Percentiles rank a stretch among this genome's conserved stretches.
These are phyloP conservation scores for Corymbia citriodora DNA, from an alignment of 441 rosid genomes.

Conservation along the genomic window DNA sequence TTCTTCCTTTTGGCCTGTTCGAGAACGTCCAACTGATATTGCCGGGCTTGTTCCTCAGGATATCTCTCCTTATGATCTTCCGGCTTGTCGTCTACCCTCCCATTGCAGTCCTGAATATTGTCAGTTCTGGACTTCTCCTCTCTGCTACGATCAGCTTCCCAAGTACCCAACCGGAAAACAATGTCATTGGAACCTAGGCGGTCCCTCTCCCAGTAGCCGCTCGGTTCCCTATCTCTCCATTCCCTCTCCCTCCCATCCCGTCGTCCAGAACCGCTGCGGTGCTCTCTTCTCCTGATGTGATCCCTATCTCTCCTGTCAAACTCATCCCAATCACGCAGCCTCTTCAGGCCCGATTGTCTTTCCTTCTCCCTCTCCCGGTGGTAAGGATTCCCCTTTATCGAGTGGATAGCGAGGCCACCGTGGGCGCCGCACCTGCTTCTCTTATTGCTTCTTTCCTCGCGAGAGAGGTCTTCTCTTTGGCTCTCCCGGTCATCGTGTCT, in stretches of 20 bases:
- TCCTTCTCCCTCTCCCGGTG: constrained; percentile 46
- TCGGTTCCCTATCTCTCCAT: constrained; percentile 62
- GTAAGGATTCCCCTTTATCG: constrained; percentile 37
- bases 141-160: constrained; percentile 72
- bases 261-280: constrained; percentile 33
- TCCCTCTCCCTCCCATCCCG: constrained; percentile 59
- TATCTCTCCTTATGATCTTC: constrained; percentile 67
- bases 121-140: constrained; percentile 45
- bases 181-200: constrained; percentile 61
- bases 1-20: constrained; percentile 93
- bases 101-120: constrained; percentile 37
- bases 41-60: constrained; percentile 87
- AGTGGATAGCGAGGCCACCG: constrained; percentile 25
- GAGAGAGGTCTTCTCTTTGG: constrained; percentile 28
- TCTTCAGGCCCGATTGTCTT: constrained; percentile 47
- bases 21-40: constrained; percentile 95
- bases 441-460: constrained; percentile 48
- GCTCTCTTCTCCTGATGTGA: constrained; percentile 53
- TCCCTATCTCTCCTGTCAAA: constrained; percentile 53
- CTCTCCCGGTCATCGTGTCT: constrained; percentile 22
- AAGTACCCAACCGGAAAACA: constrained; percentile 68
- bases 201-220: constrained; percentile 99
- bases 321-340: constrained; percentile 64
- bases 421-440: constrained; percentile 36
- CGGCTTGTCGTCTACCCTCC: constrained; percentile 41